Base-by-base conservation (phyloP, 2,329 filamentous ascomycete genomes). In the Aureobasidium sp. region DNA sequence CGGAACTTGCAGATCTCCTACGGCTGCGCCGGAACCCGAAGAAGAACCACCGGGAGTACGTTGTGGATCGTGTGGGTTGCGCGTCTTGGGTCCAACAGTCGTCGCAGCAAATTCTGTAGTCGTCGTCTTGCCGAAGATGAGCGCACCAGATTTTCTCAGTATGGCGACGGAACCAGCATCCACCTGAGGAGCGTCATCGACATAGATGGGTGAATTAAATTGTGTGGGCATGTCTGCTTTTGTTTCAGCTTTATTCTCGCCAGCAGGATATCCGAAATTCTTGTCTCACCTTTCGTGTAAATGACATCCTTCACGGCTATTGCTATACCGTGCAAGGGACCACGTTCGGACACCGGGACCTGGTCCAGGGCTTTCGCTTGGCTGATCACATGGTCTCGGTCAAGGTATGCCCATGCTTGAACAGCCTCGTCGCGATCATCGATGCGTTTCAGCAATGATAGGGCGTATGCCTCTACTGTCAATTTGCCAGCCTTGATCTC, bases 21-120 rank as follows among this genome's bases (percentile, higher is more conserved):
- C 85, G 0, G 84, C 85, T 0, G 86, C 85, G 0, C 78, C 87
- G 0, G 86, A 88, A 0, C 87, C 87, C 0, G 85, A 84, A 0
- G 85, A 88, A 0, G 86, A 88, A 49, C 87, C 87, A 0, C 87
- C 87, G 0, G 87, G 86, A 0, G 86, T 88, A 5, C 79, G 77
- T 0, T 62, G 64, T 0, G 73, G 63, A 34, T 29, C 14, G 64
- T 83, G 81, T 0, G 86, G 84, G 68, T 89, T 89, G 3, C 72
- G 69, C 0, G 84, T 85, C 56, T 76, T 77, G 1, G 80, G 77
- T 0, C 84, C 84, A 15, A 76, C 71, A 1, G 76, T 77, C 0
- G 79, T 83, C 2, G 82, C 80, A 0, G 85, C 84, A 66, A 88
- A 87, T 67, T 88, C 84, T 0, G 86, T 86, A 0, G 85, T 88